Base-by-base conservation (phyloP, 352 stramenopile species). In the Globisporangium cystogenes region DNA sequence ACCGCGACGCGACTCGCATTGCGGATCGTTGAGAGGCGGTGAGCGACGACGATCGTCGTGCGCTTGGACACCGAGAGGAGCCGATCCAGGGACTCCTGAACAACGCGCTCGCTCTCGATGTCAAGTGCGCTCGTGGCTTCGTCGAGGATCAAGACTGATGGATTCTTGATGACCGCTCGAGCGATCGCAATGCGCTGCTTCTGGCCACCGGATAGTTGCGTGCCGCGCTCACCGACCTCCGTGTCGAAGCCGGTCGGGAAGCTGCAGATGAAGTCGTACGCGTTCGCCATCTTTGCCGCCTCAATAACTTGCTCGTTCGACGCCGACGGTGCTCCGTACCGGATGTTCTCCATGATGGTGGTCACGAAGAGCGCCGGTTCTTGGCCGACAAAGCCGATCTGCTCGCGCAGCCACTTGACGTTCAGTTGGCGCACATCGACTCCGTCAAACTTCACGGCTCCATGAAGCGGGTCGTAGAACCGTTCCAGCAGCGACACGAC, bases 1-100 rank as follows among this genome's bases (percentile, higher is more conserved):
- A 99, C 96, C 20, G 93, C 82, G 54, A 99, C 99, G 40, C 83
- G 74, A 61, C 98, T 82, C 48, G 91, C 95, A 69, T 97, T 82
- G 49, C 91, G 85, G 55, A 98, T 88, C 14, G 93, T 98, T 47
- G 82, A 95, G 23, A 99, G 64, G 16, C 96, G 83, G 50, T 99
- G 72, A 11, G 99, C 96, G 18, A 93, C 82, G 54, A 99, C 99
- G 40, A 82, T 72, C 59, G 98, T 82, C 48, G 91, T 35, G 4
- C 29, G 29, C 8, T 35, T 35, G 29, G 29, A 35, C 29, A 8
- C 29, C 10, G 29, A 6, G 0, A 35, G 10, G 1, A 35, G 10
- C 29, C 29, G 43, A 62, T 96, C 84, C 14, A 96, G 65, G 42
- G 86, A 88, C 4, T 66, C 52, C 51, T 97, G 88, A 1, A 33